phyloP scores from a whole-genome alignment of 2,329 filamentous ascomycete genomes.

The Penicillium olsonii region DNA sequence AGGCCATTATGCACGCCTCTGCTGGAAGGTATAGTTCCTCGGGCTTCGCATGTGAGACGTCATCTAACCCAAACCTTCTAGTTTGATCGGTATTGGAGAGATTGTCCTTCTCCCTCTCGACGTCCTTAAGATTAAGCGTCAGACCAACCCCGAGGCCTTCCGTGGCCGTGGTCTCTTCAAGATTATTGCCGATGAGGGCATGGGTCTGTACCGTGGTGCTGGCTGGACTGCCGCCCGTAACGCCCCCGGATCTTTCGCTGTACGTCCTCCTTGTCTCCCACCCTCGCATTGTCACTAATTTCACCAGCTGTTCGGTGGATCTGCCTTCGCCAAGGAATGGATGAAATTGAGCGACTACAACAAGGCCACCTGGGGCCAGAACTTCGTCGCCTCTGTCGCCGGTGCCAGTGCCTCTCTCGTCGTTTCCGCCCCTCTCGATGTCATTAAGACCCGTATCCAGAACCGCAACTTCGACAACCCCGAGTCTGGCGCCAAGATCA shows the following conservation, averaged over 20 bases:
- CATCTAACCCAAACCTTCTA: conserved; percentile 37
- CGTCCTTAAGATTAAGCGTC: conserved; percentile 98
- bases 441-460: conserved; percentile 98
- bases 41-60: too few species aligned
- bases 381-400: conserved; percentile 94
- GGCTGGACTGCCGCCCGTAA: conserved; percentile 97
- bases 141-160: conserved; percentile 99
- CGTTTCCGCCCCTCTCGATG: conserved; percentile 93
- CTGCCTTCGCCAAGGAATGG: conserved; percentile 96
- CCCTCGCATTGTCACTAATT: conserved; percentile 2
- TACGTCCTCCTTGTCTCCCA: conserved; percentile 52
- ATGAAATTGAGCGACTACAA: conserved; percentile 93
- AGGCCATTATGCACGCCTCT: conserved; percentile 96
- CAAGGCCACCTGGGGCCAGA: conserved; percentile 88
- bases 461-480: conserved; percentile 99
- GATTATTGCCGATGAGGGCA: conserved; percentile 91
- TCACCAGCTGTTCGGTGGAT: conserved; percentile 85
- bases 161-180: conserved; percentile 84
- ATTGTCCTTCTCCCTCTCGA: conserved; percentile 93
- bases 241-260: conserved; percentile 93
- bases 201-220: conserved; percentile 93
- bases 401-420: conserved; percentile 94
- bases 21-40: conserved; percentile 70
- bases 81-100: conserved; percentile 94
- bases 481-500: conserved; percentile 87